These are phyloP conservation scores for Domatiomyces globalis DNA, from an alignment of 2,329 filamentous ascomycete species.

Conservation along the genomic window DNA sequence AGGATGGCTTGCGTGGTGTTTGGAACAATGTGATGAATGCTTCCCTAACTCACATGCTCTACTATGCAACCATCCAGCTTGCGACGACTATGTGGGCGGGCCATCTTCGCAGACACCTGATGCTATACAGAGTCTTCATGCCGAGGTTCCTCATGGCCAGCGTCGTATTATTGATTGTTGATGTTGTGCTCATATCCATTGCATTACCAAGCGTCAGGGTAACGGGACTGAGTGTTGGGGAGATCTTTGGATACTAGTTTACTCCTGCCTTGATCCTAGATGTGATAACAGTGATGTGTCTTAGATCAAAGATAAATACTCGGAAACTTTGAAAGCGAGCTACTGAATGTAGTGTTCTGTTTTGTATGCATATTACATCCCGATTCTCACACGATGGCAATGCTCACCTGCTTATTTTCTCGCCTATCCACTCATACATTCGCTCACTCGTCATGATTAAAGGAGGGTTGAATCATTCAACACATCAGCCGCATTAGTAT, in stretches of 20 bases:
- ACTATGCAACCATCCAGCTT: slow-evolving; percentile 68
- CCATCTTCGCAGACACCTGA: slow-evolving; percentile 75
- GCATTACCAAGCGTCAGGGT: slow-evolving; percentile 60
- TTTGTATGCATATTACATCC: no score
- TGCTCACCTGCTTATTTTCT: no score
- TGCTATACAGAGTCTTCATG: slow-evolving; percentile 90
- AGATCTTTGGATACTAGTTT: slow-evolving; percentile 69
- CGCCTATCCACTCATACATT: no score
- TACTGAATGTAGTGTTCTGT: no score
- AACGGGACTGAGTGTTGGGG: slow-evolving; percentile 64
- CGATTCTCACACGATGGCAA: no score
- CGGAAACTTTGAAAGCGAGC: neutral
- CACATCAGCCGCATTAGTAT: no score
- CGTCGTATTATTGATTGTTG: slow-evolving; percentile 57
- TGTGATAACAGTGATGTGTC: neutral
- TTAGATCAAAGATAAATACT: neutral
- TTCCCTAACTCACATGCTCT: slow-evolving; percentile 60
- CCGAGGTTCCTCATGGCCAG: slow-evolving; percentile 80
- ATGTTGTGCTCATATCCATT: slow-evolving; percentile 55
- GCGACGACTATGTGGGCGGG: slow-evolving; percentile 86
- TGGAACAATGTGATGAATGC: slow-evolving; percentile 49
- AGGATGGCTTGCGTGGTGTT: slow-evolving; percentile 38
- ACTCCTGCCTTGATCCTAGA: no score
- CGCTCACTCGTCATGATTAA: no score
- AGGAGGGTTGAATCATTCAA: no score